Evolutionary conservation across 495 filamentous ascomycete species (phyloP).

Genomic region (Neurospora discreta): DNA sequence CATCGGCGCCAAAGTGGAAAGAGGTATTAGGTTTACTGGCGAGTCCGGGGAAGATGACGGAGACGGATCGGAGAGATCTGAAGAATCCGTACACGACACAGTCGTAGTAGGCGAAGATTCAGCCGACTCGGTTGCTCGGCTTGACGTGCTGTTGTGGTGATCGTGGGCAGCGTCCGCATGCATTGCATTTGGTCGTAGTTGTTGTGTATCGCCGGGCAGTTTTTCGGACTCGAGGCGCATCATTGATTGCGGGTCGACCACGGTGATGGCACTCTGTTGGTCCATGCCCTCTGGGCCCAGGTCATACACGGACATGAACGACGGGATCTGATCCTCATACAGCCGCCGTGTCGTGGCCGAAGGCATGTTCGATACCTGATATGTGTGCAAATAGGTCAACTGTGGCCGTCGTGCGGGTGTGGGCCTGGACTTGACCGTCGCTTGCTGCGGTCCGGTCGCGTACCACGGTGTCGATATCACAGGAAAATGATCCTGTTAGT

Average conservation of each 20-base stretch:
- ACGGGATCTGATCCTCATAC: constrained; percentile 58
- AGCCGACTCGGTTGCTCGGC: constrained; percentile 69
- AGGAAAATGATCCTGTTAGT: constrained; percentile 1
- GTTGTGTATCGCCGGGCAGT: constrained; percentile 14
- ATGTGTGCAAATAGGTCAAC: constrained; percentile 1
- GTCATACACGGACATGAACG: constrained; percentile 62
- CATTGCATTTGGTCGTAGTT: constrained; percentile 23
- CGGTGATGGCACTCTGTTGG: constrained; percentile 30
- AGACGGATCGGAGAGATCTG: constrained; percentile 78
- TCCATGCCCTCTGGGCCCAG: constrained; percentile 35
- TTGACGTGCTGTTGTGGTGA: constrained; percentile 62
- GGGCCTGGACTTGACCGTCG: constrained; percentile 1
- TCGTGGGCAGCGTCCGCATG: constrained; percentile 35
- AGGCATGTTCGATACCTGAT: constrained; percentile 35
- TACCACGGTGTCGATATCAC: constrained; percentile 11
- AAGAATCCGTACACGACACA: constrained; percentile 83
- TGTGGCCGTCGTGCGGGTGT: background rate
- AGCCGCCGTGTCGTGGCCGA: constrained; percentile 39
- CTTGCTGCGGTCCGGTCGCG: constrained; percentile 13
- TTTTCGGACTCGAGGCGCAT: constrained; percentile 30
- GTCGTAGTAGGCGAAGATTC: constrained; percentile 95
- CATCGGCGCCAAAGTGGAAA: constrained; percentile 43
- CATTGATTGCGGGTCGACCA: constrained; percentile 32
- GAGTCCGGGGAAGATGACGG: constrained; percentile 88
- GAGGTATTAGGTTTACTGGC: constrained; percentile 51